Base-by-base conservation (phyloP, 2,329 filamentous ascomycete species). In the Claviceps humidiphila region DNA sequence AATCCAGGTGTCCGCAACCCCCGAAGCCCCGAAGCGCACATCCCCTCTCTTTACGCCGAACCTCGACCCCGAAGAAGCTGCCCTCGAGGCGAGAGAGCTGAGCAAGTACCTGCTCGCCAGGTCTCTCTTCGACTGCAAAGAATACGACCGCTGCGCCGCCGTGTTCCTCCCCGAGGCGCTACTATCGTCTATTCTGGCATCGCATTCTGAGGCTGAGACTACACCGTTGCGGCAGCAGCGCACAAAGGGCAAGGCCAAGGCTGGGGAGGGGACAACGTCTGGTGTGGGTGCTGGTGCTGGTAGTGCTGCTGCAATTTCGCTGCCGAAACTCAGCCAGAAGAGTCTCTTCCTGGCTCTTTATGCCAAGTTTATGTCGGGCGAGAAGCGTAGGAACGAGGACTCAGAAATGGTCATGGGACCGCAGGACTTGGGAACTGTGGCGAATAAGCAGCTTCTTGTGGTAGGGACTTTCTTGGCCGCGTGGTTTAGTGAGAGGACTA, bases 321-420 rank as follows among this genome's bases (percentile, higher is more conserved):
- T 82, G 16, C 80, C 80, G 2, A 70, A 68, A 50, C 65, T 96
- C 50, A 96, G 90, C 64, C 89, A 96, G 66, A 94, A 91, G 69
- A 89, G 91, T 50, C 69, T 97, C 20, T 98, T 98, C 63, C 75
- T 98, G 11, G 86, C 89, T 0, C 73, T 97, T 4, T 98, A 98
- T 62, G 88, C 93, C 45, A 94, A 91, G 63, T 89, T 90, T 64
- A 80, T 97, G 57, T 86, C 90, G 0, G 93, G 93, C 1, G 93
- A 98, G 73, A 96, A 97, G 74, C 82, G 88, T 58, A 95, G 91
- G 68, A 88, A 95, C 61, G 93, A 98, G 67, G 91, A 97, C 53
- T 89, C 87, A 22, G 93, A 98, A 70, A 96, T 96, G 86, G 87
- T 98, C 49, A 81, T 97, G 69, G 93, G 93, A 0, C 91, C 93